Base-by-base conservation (phyloP, 106 monocot genomes). In the Posidonia australis region DNA sequence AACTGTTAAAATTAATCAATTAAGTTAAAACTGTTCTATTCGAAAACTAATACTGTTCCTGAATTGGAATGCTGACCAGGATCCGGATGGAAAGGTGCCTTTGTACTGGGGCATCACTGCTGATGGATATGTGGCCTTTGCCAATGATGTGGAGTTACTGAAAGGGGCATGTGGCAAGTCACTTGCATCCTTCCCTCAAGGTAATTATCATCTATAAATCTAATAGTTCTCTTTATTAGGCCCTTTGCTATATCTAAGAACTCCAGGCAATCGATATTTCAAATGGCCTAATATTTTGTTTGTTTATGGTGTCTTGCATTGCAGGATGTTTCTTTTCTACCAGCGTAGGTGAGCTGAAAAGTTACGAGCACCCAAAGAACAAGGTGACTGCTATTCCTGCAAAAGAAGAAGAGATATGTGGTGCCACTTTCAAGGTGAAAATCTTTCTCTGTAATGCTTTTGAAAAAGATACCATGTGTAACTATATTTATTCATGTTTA, bases 111-210 rank as follows among this genome's bases (percentile, higher is more conserved):
- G 98, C 48, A 91, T 91, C 63, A 98, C 98, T 44, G 74, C 91
- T 0, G 98, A 98, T 76, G 91, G 87, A 41, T 91, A 81, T 46
- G 66, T 89, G 26, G 82, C 98, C 24, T 98, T 98, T 66, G 77
- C 81, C 21, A 66, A 91, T 64, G 81, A 98, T 67, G 65, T 91
- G n/a, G 81, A 85, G 42, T 58, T 98, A 70, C 80, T 98, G 3
- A 91, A 83, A 76, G 85, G 79, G 13, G 84, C 91, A 3, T 98
- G 98, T 72, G 98, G 98, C 71, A 98, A 98, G 65, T 91, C 98
- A 13, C 90, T 98, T 30, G 98, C 98, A 3, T 80, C 83, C 13
- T 98, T 98, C 58, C 91, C 91, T 41, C 84, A 83, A 77, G 98
- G 98, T 91, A 28, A 58, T n/a, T n/a, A n/a, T n/a, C n/a, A n/a